A percentile compares a stretch with the other conserved stretches of the same genome.
phyloP scores from a whole-genome alignment of 2,329 filamentous ascomycete species.

The Phialophora tarda region DNA sequence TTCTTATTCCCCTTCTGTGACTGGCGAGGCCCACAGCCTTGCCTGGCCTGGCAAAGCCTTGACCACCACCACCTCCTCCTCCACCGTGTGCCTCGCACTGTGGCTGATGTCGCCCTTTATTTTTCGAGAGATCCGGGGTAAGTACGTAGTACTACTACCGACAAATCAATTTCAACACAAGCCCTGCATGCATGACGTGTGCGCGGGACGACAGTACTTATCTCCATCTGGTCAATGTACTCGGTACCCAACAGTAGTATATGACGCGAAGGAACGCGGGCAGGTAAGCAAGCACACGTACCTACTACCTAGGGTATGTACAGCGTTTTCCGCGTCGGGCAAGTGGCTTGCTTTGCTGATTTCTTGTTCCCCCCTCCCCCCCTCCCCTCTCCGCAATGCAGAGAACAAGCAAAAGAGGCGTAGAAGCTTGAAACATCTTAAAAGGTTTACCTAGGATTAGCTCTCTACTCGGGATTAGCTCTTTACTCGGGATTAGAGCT shows the following conservation, averaged over 20 bases:
- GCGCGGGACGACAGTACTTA: neutral
- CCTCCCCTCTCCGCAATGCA: neutral
- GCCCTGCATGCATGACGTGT: neutral
- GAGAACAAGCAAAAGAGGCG: neutral
- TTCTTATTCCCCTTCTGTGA: too few species aligned
- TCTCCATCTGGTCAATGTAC: neutral
- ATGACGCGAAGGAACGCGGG: neutral
- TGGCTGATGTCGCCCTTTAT: constrained; percentile 6
- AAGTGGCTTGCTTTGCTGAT: neutral
- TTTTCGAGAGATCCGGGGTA: neutral
- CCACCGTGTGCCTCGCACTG: neutral
- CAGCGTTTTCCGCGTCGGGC: neutral
- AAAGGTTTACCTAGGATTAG: too few species aligned
- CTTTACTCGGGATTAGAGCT: too few species aligned
- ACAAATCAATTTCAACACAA: neutral
- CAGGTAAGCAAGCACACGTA: neutral
- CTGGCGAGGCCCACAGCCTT: too few species aligned
- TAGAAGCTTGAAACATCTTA: constrained; percentile 1
- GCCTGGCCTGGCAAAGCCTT: neutral
- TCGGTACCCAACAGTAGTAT: too few species aligned
- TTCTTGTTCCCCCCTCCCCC: too few species aligned
- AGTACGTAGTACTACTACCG: neutral
- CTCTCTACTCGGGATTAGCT: too few species aligned
- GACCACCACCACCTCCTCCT: neutral
- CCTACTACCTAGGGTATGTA: too few species aligned